Base-by-base conservation (phyloP, 2,329 filamentous ascomycete genomes). In the Cryoendolithus antarcticus region DNA sequence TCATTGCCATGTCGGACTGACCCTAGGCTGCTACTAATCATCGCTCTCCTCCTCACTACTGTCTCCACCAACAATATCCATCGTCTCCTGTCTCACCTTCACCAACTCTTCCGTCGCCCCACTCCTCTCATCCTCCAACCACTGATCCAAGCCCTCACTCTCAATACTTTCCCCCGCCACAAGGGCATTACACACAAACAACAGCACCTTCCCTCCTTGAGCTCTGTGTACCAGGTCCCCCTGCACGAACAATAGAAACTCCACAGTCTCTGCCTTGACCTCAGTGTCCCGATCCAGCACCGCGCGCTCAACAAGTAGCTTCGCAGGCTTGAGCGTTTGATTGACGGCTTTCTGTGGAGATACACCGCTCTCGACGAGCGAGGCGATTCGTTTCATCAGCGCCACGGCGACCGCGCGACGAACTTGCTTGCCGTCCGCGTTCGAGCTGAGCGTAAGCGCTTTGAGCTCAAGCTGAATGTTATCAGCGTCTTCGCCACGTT, bases 401-500 rank as follows among this genome's bases (percentile, higher is more conserved):
- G 88, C 83, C 2, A 80, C 76, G 2, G 85, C 85, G 15, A 96
- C 80, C 10, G 91, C 86, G 28, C 81, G 80, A 33, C 89, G 83
- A 54, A 96, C 84, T 60, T 91, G 82, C 48, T 80, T 74, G 54
- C 94, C 89, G 1, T 86, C 88, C 2, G 91, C 91, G 54, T 96
- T 86, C 53, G 83, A 85, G 39, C 80, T 82, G 60, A 98, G 84
- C 8, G 89, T 81, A n/a, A 96, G 70, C 34, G 86, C 84, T 67
- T 88, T 93, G 46, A 98, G 82, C 59, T 98, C 91, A 28, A 96
- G 74, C 58, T 89, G 86, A 53, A 94, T 88, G 47, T 93, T 91
- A 56, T 93, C 84, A 8, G 77, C 75, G 9, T 75, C 74, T 36
- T 76, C 67, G 13, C 79, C 81, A 44, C 77, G 74, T 37, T 82